These are phyloP conservation scores for Kwoniella sp. DNA, from an alignment of 768 basidiomycete species.

Conservation along the genomic window DNA sequence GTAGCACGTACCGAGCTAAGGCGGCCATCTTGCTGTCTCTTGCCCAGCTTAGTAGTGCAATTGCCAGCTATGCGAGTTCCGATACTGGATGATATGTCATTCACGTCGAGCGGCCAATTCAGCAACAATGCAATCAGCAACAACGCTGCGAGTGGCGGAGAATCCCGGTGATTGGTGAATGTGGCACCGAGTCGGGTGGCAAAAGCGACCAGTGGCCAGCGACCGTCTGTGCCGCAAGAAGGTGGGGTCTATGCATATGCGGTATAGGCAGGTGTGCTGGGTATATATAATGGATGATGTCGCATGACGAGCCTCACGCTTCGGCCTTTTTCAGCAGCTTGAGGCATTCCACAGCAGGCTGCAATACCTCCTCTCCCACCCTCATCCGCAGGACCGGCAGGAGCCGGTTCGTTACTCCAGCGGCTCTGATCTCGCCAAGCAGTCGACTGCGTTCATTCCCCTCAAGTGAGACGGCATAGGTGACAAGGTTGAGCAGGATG, in stretches of 20 bases:
- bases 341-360: constrained; percentile 30
- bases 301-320: neutral
- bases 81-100: neutral
- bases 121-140: neutral
- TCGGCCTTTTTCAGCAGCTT: constrained; percentile 26
- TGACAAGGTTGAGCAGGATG: constrained; percentile 64
- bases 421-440: constrained; percentile 56
- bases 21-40: constrained; percentile 62
- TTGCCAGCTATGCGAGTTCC: neutral
- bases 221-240: too few relatives aligned
- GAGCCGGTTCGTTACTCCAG: constrained; percentile 59
- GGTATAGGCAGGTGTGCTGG: too few relatives aligned
- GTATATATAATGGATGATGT: neutral
- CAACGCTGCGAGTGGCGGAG: neutral
- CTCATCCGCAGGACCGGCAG: constrained; percentile 15
- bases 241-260: too few relatives aligned
- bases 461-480: constrained; percentile 53
- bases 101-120: constrained; percentile 5
- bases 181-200: too few relatives aligned
- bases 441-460: constrained; percentile 46
- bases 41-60: too few relatives aligned
- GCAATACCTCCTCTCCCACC: constrained; percentile 25
- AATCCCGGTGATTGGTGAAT: neutral
- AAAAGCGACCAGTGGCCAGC: too few relatives aligned
- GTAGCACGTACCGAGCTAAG: constrained; percentile 64